Evolutionary conservation across 2,329 filamentous ascomycete genomes (phyloP), one percentile per base, ranked within the genome.

Genomic region (Pseudonectria buxi): DNA sequence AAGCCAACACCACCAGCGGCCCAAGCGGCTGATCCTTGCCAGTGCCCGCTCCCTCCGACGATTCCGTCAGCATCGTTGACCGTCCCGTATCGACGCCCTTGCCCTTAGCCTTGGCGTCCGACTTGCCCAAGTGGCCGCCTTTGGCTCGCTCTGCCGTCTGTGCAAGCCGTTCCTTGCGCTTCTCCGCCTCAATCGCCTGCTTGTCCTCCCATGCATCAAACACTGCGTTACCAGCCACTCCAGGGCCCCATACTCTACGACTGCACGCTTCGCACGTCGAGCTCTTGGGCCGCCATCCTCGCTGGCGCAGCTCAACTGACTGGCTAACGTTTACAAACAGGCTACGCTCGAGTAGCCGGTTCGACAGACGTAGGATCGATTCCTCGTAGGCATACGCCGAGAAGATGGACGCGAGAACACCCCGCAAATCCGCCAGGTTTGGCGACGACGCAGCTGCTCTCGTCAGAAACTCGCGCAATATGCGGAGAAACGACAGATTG

Each of bases 311-410:
- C 35, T 75, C 71, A 7, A 84, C 78, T 5, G 87, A 81, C 47
- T 85, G 76, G 28, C 79, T 71, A 25, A 98, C 86, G 45, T 86
- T 83, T 27, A 83, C 76, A 52, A 96, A 98, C 6, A 95, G 71
- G 51, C 92, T 92, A 47, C 87, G 82, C 44, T 94, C 89, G 0
- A 98, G 71, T 37, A 98, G 78, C 4, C 83, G 75, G 56, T 90
- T 94, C 1, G 92, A 87, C 3, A 98, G 75, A 2, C 76, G 72
- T 14, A 98, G 72, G 12, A 98, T 85, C 1, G 85, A 89, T 57
- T 90, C 86, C 59, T 98, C 92, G 56, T 96, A 95, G 0, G 88
- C 83, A 57, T 98, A 98, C 0, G 92, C 90, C 0, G 90, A 81
- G 63, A 98, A 96, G 36, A 98, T 90, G 10, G 89, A 92, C 1